Evolutionary conservation across 2,329 filamentous ascomycete genomes (phyloP), one percentile per base, ranked within the genome.

Genomic region (Aspergillus piperis): DNA sequence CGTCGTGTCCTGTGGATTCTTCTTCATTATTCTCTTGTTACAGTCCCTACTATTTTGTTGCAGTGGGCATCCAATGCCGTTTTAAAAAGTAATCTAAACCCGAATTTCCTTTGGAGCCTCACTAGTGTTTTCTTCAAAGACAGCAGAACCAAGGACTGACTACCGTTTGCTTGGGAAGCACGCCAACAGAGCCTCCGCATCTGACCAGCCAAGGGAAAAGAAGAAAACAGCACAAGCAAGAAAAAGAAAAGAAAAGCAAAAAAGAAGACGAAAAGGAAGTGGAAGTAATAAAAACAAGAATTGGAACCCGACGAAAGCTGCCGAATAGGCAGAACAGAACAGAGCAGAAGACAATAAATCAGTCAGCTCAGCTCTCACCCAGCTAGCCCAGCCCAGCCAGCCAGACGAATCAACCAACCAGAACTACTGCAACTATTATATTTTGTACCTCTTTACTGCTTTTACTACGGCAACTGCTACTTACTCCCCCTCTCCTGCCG

Each of bases 1-100:
- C 32, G 32, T 13, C 61, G 54, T 56, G 48, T 50, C 57, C 57
- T 57, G 50, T 19, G 30, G 19, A 38, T 7, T 51, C 27, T 23
- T 8, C 39, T 52, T 52, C 10, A 21, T 51, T 13, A 32, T 52
- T 30, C 47, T 17, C 8, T 32, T 17, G 25, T 50, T 19, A 10
- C 25, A 30, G 47, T 27, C 11, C n/a, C 19, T 44, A 13, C 32
- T 15, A 13, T 30, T 19, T 30, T 17, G 44, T 30, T 30, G 44
- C 5, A 15, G 44, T 49, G 44, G 23, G 44, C 19, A 49, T 7
- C 25, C 47, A 50, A 50, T 50, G 25, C 25, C 47, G 5, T 30
- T 30, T 8, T 50, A 50, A n/a, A 13, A 36, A 36, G 32, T 36
- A 36, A 36, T 13, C 32, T 30, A 30, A 27, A 27, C 10, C 8